phyloP scores from a whole-genome alignment of 257 asterid genomes.

The Gentiana macrophylla region DNA sequence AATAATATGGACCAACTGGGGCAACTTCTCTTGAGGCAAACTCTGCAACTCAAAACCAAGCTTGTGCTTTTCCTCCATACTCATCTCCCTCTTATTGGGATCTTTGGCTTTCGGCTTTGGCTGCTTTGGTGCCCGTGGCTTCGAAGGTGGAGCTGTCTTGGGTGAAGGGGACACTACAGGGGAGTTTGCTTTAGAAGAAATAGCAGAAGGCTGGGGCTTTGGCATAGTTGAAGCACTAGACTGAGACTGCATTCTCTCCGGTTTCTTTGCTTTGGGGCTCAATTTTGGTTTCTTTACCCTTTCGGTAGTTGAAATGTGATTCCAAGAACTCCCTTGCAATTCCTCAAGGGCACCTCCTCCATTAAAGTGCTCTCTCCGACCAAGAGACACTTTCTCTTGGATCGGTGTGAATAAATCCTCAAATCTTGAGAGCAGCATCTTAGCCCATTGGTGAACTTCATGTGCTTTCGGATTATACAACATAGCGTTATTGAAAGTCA shows the following conservation, averaged over 20 bases:
- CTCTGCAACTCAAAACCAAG: constrained; percentile 85
- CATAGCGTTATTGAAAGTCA: constrained; percentile 85
- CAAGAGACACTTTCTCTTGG: constrained; percentile 30
- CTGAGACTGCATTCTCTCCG: constrained; percentile 49
- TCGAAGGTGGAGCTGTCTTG: neutral
- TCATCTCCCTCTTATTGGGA: constrained; percentile 82
- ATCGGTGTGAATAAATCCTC: constrained; percentile 73
- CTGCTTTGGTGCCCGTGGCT: constrained; percentile 7
- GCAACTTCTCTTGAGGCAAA: constrained; percentile 96
- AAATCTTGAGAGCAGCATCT: constrained; percentile 39
- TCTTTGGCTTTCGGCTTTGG: constrained; percentile 85
- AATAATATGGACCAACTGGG: constrained; percentile 70
- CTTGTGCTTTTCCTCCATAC: constrained; percentile 87
- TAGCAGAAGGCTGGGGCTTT: constrained; percentile 3
- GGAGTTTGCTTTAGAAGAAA: too few species aligned
- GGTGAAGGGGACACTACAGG: too few species aligned
- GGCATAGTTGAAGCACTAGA: constrained; percentile 59
- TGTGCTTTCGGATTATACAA: constrained; percentile 83
- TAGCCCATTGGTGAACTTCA: constrained; percentile 63
- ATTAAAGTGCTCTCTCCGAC: constrained; percentile 24
- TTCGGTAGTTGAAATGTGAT: constrained; percentile 37
- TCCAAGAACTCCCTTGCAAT: constrained; percentile 82
- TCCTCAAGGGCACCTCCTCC: constrained; percentile 28
- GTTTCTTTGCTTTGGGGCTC: constrained; percentile 33
- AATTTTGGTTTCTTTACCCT: constrained; percentile 38